A percentile compares a stretch with the other conserved stretches of the same genome.
phyloP scores from a whole-genome alignment of 345 rosid species.

The Lumnitzera littorea region DNA sequence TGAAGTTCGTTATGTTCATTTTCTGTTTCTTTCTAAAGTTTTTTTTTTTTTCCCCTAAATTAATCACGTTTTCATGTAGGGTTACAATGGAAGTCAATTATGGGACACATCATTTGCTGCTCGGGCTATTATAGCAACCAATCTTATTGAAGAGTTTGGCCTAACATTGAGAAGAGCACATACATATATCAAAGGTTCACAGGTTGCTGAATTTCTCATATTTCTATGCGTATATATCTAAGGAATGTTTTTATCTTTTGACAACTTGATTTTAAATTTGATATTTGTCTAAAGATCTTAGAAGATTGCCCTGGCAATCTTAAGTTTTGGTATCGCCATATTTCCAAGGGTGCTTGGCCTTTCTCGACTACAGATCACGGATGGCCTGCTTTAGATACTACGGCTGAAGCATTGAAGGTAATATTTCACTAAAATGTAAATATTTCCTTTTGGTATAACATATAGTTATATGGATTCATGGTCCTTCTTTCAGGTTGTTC shows the following conservation, averaged over 20 bases:
- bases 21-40: neutral
- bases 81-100: constrained; percentile 93
- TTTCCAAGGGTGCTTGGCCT: constrained; percentile 99
- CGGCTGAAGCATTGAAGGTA: constrained; percentile 93
- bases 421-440: constrained; percentile 9
- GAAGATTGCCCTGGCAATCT: constrained; percentile 89
- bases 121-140: constrained; percentile 79
- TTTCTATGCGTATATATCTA: neutral
- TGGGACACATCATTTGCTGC: constrained; percentile 90
- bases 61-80: constrained; percentile 35
- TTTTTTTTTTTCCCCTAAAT: neutral
- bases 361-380: constrained; percentile 97
- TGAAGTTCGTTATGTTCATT: neutral
- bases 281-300: constrained; percentile 41
- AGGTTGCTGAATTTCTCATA: constrained; percentile 30
- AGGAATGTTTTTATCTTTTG: neutral
- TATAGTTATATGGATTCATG: constrained; percentile 1
- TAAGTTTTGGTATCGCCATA: constrained; percentile 80
- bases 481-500: constrained; percentile 47
- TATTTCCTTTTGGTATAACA: neutral
- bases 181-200: constrained; percentile 52
- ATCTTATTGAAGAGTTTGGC: constrained; percentile 64
- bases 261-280: constrained; percentile 2
- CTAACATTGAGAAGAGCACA: constrained; percentile 63
- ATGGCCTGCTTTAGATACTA: constrained; percentile 96